Evolutionary conservation across 192 early-diverging fungal species (phyloP), one percentile per base, ranked within the genome.

Genomic region (Umbelopsis ramanniana): DNA sequence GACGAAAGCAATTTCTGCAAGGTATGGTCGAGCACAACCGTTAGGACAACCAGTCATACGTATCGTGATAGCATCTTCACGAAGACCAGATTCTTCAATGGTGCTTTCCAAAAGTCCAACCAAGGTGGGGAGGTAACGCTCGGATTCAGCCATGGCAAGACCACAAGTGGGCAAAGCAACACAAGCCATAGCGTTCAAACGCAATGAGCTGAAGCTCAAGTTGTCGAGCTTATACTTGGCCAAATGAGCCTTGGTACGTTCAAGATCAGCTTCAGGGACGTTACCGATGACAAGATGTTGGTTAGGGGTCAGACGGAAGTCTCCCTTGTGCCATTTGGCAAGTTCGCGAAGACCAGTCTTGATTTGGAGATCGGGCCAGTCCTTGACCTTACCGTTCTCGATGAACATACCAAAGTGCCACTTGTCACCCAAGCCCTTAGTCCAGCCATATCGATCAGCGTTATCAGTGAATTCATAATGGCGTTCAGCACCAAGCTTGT

Each of bases 31-130:
- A 4, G 96, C 96, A 75, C 96, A 98, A 73, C 95, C 95, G 80
- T 98, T 98, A n/a, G 96, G 96, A 76, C 96, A 98, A 66, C 96
- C 96, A 0, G 97, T 98, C 97, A 98, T 98, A 72, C 97, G 89
- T 72, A 98, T 94, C 23, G 93, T 93, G 74, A 98, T 94, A 63
- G 93, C 93, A 77, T 98, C 94, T 40, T 94, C 81, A 50, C 91
- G 82, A 68, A 98, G 73, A 12, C 97, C 97, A 38, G 90, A 81
- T 60, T 88, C 88, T 72, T 94, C 93, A 70, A 98, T 83, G 35
- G 92, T 81, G 0, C 79, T 72, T 79, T 98, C 97, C 68, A 98
- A 86, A 77, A 86, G 86, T 22, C 83, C 82, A 50, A 98, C 91
- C 60, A 98, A 85, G 33, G 81, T 80, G 67, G 95, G 97, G 68